phyloP scores from a whole-genome alignment of 192 early-diverging fungal genomes.

The Coemansia sp. region DNA sequence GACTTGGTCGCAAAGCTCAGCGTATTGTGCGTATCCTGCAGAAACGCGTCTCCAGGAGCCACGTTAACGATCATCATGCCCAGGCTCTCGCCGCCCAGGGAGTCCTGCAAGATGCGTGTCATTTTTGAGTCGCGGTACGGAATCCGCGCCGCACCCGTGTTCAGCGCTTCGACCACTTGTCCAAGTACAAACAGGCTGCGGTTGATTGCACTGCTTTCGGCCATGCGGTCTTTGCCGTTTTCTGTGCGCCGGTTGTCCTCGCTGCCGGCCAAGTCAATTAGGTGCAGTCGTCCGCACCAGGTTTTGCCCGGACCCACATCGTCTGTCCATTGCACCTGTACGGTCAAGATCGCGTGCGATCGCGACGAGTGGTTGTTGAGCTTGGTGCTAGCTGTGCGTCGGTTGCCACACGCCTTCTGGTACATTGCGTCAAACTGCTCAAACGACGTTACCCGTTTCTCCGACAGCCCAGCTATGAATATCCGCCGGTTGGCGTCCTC shows the following conservation, averaged over 20 bases:
- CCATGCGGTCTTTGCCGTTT: slow-evolving; percentile 57
- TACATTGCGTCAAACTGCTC: slow-evolving; percentile 52
- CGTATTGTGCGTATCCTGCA: slow-evolving; percentile 57
- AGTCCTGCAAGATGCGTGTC: slow-evolving; percentile 63
- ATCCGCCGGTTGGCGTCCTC: slow-evolving; percentile 55
- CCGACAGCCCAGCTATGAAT: slow-evolving; percentile 56
- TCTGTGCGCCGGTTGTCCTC: slow-evolving; percentile 65
- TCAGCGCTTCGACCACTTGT: slow-evolving; percentile 65
- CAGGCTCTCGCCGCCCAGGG: slow-evolving; percentile 57
- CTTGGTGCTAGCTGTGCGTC: slow-evolving; percentile 62
- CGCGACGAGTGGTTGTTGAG: slow-evolving; percentile 61
- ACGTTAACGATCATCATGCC: slow-evolving; percentile 69
- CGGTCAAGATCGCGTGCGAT: slow-evolving; percentile 61
- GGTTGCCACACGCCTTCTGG: slow-evolving; percentile 52
- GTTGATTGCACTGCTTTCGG: slow-evolving; percentile 65
- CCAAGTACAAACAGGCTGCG: slow-evolving; percentile 60
- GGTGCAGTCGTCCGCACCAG: slow-evolving; percentile 53
- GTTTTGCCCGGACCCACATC: slow-evolving; percentile 26
- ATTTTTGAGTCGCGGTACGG: slow-evolving; percentile 68
- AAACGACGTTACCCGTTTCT: slow-evolving; percentile 49
- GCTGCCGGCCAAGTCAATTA: slow-evolving; percentile 66
- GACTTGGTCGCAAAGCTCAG: slow-evolving; percentile 64
- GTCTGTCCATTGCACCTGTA: slow-evolving; percentile 48
- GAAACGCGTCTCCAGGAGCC: slow-evolving; percentile 52
- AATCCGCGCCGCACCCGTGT: slow-evolving; percentile 50